Percentiles rank a stretch among this genome's conserved stretches.
These are phyloP conservation scores for Primulina eburnea DNA, from an alignment of 257 asterid species.

Conservation along the genomic window DNA sequence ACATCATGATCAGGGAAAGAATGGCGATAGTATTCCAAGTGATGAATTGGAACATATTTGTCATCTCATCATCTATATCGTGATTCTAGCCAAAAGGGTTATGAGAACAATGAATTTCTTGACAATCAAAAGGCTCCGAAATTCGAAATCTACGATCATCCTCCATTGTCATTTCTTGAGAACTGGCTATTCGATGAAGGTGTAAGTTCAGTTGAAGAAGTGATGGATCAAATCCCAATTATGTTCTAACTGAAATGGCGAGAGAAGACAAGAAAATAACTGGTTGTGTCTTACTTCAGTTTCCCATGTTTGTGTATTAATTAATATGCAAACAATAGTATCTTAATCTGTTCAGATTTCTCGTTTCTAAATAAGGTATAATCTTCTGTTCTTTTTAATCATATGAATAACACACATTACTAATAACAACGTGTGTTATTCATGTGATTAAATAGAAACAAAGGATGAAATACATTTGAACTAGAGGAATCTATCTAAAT, in stretches of 20 bases:
- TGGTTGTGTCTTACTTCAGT: no score
- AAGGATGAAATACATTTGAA: no score
- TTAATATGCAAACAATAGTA: no score
- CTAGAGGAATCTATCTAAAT: no score
- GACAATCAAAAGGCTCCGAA: constrained; percentile 33
- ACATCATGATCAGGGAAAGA: constrained; percentile 10
- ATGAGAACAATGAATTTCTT: constrained; percentile 35
- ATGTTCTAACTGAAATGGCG: constrained; percentile 36
- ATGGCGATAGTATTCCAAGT: constrained; percentile 18
- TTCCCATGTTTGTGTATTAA: no score
- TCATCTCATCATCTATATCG: constrained; percentile 32
- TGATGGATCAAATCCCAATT: constrained; percentile 53
- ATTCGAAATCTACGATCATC: constrained; percentile 31
- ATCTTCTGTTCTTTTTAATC: no score
- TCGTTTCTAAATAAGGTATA: no score
- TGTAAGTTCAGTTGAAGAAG: constrained; percentile 58
- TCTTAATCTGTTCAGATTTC: no score
- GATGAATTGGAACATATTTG: constrained; percentile 40
- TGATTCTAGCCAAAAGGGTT: constrained; percentile 49
- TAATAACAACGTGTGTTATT: no score
- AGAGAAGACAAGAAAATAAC: no score
- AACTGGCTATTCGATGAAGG: constrained; percentile 88
- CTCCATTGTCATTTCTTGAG: constrained; percentile 74
- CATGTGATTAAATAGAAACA: no score
- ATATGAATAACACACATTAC: no score